Conservation (phyloP, 1,284 basidiomycete genomes). For the Heterobasidion parviporum region DNA sequence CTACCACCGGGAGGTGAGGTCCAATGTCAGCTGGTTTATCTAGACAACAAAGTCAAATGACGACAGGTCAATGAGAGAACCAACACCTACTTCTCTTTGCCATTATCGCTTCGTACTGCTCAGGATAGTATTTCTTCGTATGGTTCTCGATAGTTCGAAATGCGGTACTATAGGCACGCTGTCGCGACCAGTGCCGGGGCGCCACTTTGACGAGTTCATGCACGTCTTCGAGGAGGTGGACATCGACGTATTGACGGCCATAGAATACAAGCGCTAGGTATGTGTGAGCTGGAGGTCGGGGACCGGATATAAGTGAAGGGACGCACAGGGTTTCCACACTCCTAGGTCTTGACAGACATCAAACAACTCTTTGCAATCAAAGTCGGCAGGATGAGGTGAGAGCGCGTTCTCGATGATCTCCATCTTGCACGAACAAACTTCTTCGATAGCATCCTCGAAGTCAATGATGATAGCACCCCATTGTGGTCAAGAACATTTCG, state of each 20-base stretch:
- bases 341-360: neutral
- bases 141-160: neutral
- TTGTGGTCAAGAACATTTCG: neutral
- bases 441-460: neutral
- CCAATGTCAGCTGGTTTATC: neutral
- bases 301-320: too few species aligned
- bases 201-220: neutral
- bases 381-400: neutral
- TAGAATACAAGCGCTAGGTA: neutral
- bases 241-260: neutral
- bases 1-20: too few species aligned
- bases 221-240: neutral
- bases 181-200: neutral
- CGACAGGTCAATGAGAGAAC: neutral
- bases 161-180: neutral
- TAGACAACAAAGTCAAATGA: neutral
- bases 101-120: neutral
- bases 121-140: neutral
- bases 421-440: neutral
- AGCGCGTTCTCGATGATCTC: neutral
- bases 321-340: neutral
- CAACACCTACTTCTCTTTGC: neutral
- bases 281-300: neutral
- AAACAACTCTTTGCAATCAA: neutral
- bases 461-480: neutral